These are phyloP conservation scores for Beauveria sp. DNA, from an alignment of 2,329 filamentous ascomycete genomes.

Conservation along the genomic window DNA sequence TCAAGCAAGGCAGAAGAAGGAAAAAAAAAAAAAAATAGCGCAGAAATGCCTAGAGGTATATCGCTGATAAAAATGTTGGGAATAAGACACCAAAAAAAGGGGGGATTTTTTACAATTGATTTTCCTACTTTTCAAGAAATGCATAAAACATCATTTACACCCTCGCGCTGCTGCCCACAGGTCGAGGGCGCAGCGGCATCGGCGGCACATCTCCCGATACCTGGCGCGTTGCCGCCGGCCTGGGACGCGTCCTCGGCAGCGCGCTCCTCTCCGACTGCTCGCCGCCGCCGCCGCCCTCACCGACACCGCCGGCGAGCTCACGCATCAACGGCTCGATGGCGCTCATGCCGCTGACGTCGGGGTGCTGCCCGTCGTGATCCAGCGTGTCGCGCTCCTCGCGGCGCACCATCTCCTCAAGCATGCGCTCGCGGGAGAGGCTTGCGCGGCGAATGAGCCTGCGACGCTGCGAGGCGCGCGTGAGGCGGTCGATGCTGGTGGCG, in stretches of 20 bases:
- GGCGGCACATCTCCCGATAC: constrained; percentile 2
- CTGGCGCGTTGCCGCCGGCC: neutral
- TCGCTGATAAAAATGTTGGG: neutral
- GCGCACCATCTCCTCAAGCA: constrained; percentile 22
- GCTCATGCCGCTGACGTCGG: constrained; percentile 29
- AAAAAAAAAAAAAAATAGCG: too few relatives aligned
- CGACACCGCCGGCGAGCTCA: constrained; percentile 27
- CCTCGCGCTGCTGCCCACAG: neutral
- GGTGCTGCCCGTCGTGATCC: constrained; percentile 12
- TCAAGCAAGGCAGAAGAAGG: too few relatives aligned
- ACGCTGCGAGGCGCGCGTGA: constrained; percentile 8
- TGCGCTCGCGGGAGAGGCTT: constrained; percentile 22
- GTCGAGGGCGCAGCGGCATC: neutral
- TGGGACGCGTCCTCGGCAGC: neutral
- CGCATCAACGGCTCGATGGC: constrained; percentile 38
- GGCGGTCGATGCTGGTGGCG: constrained; percentile 8
- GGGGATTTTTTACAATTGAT: neutral
- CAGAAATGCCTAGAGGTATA: neutral
- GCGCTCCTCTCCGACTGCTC: neutral
- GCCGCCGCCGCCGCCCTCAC: neutral
- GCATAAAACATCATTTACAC: neutral
- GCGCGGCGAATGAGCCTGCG: constrained; percentile 18
- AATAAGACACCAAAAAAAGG: neutral
- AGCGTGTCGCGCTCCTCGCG: constrained; percentile 7
- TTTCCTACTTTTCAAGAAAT: neutral